These are phyloP conservation scores for Filobasidium floriforme DNA, from an alignment of 768 basidiomycete genomes.

Conservation along the genomic window DNA sequence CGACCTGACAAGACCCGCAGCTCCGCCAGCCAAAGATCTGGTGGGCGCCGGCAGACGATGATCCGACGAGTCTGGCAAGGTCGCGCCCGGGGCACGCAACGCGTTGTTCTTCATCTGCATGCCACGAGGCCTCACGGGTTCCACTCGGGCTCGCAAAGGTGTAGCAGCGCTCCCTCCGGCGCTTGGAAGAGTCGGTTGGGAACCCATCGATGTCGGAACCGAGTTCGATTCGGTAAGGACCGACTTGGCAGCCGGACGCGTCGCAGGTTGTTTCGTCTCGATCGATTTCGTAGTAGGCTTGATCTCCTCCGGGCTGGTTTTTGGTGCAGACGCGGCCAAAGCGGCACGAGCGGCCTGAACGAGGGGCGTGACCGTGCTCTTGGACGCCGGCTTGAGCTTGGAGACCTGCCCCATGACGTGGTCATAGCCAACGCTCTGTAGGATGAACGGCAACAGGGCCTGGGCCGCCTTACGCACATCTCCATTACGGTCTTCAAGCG, in stretches of 20 bases:
- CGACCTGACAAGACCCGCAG: too few species aligned
- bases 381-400: slow-evolving; percentile 84
- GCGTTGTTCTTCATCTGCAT: slow-evolving; percentile 47
- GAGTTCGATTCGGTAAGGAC: slow-evolving; percentile 6
- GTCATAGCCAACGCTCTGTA: slow-evolving; percentile 69
- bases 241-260: background rate
- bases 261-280: background rate
- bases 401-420: slow-evolving; percentile 77
- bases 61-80: slow-evolving; percentile 43
- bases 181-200: background rate
- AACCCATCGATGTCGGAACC: background rate
- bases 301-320: slow-evolving; percentile 44
- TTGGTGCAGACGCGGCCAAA: slow-evolving; percentile 46
- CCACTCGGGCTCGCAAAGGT: slow-evolving; percentile 8
- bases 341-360: slow-evolving; percentile 64
- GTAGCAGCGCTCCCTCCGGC: slow-evolving; percentile 24
- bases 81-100: slow-evolving; percentile 64
- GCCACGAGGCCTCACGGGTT: slow-evolving; percentile 27
- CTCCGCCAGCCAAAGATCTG: background rate
- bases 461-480: slow-evolving; percentile 91
- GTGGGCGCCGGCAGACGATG: background rate
- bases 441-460: slow-evolving; percentile 66
- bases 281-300: slow-evolving; percentile 9
- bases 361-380: slow-evolving; percentile 69
- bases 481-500: slow-evolving; percentile 78